Evolutionary conservation across 345 rosid genomes (phyloP), one percentile per base, ranked within the genome.

Genomic region (Gynandropsis gynandra): DNA sequence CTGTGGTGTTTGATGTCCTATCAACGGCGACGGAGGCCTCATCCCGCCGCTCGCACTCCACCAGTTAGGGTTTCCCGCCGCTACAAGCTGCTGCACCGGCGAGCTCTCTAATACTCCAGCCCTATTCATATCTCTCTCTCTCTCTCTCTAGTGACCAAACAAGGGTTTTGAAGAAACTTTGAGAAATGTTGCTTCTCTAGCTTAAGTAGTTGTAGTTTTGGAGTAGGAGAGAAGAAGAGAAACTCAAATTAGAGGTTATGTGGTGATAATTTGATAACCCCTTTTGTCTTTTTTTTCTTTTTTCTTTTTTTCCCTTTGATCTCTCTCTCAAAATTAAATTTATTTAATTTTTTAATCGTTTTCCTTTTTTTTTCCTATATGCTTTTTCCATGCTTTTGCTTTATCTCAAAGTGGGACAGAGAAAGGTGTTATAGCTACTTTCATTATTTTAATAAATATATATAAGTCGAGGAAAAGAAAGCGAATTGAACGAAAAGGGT

Each of bases 41-140:
- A 57, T 73, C 41, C 62, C 72, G 56, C 67, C 76, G 71, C 71
- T 81, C 61, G 72, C 79, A 70, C 66, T 82, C 90, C 94, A 84
- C 88, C 78, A 80, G 58, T 71, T 88, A 76, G 86, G 86, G 88
- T 78, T 88, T 62, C 86, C 90, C 61, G 87, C 77, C 43, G 82
- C 68, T 79, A 80, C 78, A 75, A 87, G 62, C 76, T 80, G 87
- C 56, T 80, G 87, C 61, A 82, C 83, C 63, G 87, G 82, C 43
- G 95, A 82, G 66, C 78, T 80, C 70, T 83, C 83, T 72, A 83
- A 63, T 47, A 74, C 80, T 29, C 84, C 82, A 2, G 29, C 29
- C 72, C 80, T 64, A 64, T 88, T 81, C 94, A 84, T 88, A 45
- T 34, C 60, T 56, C 53, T 60, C 16, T 50, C 27, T 62, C 48